Percentiles rank a stretch among this genome's conserved stretches.
Conservation (phyloP, 352 stramenopile species). For the Phytophthora pseudosyringae region DNA sequence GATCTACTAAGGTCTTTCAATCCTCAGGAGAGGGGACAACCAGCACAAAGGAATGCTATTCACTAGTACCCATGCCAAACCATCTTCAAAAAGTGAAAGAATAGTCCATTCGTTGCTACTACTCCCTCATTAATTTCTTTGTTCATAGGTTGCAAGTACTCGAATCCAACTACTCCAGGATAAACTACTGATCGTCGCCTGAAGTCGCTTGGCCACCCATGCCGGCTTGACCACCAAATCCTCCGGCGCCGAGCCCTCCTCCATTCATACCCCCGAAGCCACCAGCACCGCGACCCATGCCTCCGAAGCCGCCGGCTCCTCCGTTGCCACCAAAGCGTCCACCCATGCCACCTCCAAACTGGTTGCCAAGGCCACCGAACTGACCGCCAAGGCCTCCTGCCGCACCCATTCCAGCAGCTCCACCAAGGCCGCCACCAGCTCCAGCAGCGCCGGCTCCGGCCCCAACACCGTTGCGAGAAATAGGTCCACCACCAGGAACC, state of each 20-base stretch:
- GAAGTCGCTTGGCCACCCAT: conserved; percentile 1
- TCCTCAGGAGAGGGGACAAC: too few relatives aligned
- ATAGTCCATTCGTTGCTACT: too few relatives aligned
- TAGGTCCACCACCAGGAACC: conserved; percentile 10
- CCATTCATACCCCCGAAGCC: conserved; percentile 10
- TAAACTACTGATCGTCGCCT: conserved; percentile 15
- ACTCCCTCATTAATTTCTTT: too few relatives aligned
- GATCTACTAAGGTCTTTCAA: too few relatives aligned
- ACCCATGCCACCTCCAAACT: conserved; percentile 8
- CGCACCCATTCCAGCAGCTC: conserved; percentile 2
- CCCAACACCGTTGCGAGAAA: conserved; percentile 7
- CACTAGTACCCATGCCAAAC: too few relatives aligned
- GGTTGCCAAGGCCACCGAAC: neutral
- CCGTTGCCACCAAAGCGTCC: conserved; percentile 9
- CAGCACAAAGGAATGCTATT: too few relatives aligned
- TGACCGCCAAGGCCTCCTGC: neutral
- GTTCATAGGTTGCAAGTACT: too few relatives aligned
- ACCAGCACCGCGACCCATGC: neutral
- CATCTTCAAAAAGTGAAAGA: too few relatives aligned
- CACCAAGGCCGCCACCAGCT: conserved; percentile 2
- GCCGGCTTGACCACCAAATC: conserved; percentile 13
- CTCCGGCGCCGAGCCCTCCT: conserved; percentile 10
- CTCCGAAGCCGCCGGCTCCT: neutral
- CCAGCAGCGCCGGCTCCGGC: conserved; percentile 2
- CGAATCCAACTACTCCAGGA: too few relatives aligned